Evolutionary conservation across 768 basidiomycete species (phyloP), one percentile per base, ranked within the genome.

Genomic region (Boletus pseudo-olivaceus): DNA sequence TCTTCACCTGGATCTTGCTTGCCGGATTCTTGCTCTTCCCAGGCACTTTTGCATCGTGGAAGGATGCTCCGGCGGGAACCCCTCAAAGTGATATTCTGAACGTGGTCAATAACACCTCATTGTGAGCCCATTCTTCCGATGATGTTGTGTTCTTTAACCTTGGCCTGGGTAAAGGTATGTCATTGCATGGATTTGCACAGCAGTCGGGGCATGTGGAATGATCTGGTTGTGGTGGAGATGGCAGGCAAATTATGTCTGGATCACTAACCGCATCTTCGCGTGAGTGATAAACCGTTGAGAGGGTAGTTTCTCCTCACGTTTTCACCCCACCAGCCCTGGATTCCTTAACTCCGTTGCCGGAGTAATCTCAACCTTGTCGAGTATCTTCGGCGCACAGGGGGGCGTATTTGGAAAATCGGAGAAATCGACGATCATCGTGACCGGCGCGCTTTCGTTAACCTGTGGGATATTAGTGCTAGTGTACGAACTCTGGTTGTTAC

Each of bases 1-100:
- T 85, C 68, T 84, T 81, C 58, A 83, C 80, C 9, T 85, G 83
- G 83, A 76, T 85, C 51, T 61, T 84, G 48, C 70, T 85, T 23
- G 83, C 82, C 9, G 83, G 83, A 8, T 85, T 85, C 62, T 69
- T 85, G 17, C 71, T 85, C 29, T 82, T 85, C 57, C 83, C 83
- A 2, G 80, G 82, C 47, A 84, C 83, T 7, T 85, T 85, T 65
- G 73, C 77, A 10, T 82, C 76, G 49, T 72, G 78, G 67, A 35
- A 59, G 17, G 17, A 57, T 12, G 37, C 41, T 27, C 56, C 61
- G 44, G 14, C 67, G 61, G 54, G 66, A 49, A 71, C 70, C 10
- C 57, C 76, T 7, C 67, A 68, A 43, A 66, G 66, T 23, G 47
- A 62, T 14, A 61, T 78, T 45, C 55, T 81, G 38, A 59, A 62